phyloP scores from a whole-genome alignment of 495 filamentous ascomycete genomes.

The Daldinia decipiens region DNA sequence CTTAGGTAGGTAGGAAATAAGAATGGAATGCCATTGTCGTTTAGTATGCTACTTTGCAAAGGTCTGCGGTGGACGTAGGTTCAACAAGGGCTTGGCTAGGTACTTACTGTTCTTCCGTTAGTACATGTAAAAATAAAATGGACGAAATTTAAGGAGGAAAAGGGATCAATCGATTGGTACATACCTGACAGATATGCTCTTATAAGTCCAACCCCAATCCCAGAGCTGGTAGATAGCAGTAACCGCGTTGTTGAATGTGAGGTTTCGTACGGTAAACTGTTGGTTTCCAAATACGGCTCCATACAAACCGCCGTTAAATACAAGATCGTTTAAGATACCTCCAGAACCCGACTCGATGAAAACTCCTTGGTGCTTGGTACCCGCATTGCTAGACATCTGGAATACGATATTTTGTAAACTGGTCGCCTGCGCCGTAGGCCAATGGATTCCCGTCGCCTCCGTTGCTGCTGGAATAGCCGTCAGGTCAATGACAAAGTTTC shows the following conservation, averaged over 20 bases:
- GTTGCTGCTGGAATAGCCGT: conserved; percentile 63
- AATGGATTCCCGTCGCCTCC: conserved; percentile 76
- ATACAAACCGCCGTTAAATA: conserved; percentile 72
- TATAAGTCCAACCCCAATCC: conserved; percentile 72
- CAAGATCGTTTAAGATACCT: conserved; percentile 78
- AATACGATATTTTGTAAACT: conserved; percentile 80
- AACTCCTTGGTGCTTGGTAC: conserved; percentile 75
- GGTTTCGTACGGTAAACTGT: conserved; percentile 81
- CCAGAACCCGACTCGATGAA: conserved; percentile 81
- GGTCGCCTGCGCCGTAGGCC: conserved; percentile 79
- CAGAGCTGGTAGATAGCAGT: conserved; percentile 63
- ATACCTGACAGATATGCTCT: conserved; percentile 67
- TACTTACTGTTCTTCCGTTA: conserved; percentile 26
- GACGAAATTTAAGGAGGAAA: background rate
- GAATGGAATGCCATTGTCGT: background rate
- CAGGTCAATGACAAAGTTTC: conserved; percentile 78
- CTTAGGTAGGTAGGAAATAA: too few species aligned
- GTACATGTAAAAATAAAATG: background rate
- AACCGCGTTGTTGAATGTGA: conserved; percentile 67
- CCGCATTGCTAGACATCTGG: conserved; percentile 64
- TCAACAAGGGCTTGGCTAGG: background rate
- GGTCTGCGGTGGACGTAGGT: background rate
- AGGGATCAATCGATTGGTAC: conserved; percentile 10
- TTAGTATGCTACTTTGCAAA: background rate
- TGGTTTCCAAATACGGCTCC: conserved; percentile 78